Conservation (phyloP, 164 flowering plant genomes). For the Chloranthus sessilifolius region DNA sequence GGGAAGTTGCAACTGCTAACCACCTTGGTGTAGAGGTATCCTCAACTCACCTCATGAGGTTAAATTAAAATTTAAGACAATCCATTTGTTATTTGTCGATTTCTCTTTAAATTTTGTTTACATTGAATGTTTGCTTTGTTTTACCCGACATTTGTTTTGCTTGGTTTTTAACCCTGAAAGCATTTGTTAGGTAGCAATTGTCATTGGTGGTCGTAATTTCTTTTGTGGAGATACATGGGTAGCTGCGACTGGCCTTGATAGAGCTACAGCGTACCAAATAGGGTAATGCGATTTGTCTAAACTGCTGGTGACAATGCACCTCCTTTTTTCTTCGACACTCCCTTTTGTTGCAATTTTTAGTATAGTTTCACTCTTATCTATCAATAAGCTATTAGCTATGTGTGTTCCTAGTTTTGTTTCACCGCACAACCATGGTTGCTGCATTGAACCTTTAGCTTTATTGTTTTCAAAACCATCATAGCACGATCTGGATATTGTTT, state of each 20-base stretch:
- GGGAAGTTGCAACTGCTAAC: conserved; percentile 76
- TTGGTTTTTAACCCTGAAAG: too few relatives aligned
- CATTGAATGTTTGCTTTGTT: too few relatives aligned
- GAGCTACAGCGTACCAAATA: conserved; percentile 80
- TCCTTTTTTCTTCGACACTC: background rate
- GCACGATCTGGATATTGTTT: too few relatives aligned
- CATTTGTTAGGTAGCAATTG: conserved; percentile 71
- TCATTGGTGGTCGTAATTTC: conserved; percentile 92
- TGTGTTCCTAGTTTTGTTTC: background rate
- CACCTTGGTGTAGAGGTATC: conserved; percentile 84
- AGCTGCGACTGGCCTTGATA: conserved; percentile 70
- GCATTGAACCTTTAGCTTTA: too few relatives aligned
- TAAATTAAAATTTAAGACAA: too few relatives aligned
- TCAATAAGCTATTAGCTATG: conserved; percentile 1
- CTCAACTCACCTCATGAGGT: too few relatives aligned
- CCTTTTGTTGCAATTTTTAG: background rate
- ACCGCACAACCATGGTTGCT: too few relatives aligned
- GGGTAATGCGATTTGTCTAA: conserved; percentile 42
- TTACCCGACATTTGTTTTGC: too few relatives aligned
- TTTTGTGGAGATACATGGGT: conserved; percentile 94
- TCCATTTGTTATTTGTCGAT: too few relatives aligned
- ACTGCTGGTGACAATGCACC: background rate
- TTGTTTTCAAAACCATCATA: too few relatives aligned
- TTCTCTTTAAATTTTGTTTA: too few relatives aligned
- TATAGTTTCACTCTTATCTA: background rate